phyloP scores from a whole-genome alignment of 2,329 filamentous ascomycete species.

The Mollisiaceae sp. region DNA sequence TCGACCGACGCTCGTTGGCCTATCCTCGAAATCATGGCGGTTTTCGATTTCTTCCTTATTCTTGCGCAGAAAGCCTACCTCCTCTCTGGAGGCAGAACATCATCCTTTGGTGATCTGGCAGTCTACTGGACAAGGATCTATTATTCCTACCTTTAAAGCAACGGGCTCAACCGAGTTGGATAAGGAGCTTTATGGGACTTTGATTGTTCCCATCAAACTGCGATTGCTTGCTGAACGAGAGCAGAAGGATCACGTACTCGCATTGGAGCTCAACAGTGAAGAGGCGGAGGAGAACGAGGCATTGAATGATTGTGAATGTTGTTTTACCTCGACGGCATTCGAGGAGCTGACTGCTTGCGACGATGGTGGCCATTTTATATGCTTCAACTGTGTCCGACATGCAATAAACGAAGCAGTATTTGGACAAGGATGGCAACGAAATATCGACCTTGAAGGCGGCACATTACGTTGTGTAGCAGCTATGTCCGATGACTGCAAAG shows the following conservation, averaged over 20 bases:
- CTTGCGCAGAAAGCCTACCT: constrained; percentile 63
- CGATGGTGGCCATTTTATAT: constrained; percentile 72
- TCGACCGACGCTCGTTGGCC: constrained; percentile 68
- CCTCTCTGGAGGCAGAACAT: constrained; percentile 59
- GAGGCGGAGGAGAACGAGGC: constrained; percentile 63
- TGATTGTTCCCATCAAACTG: constrained; percentile 59
- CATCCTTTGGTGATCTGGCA: constrained; percentile 69
- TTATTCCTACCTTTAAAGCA: constrained; percentile 64
- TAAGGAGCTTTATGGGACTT: constrained; percentile 62
- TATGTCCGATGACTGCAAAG: constrained; percentile 70
- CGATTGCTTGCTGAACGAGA: constrained; percentile 52
- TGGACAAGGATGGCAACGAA: constrained; percentile 88
- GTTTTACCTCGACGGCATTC: constrained; percentile 72
- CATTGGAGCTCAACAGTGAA: constrained; percentile 58
- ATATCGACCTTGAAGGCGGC: constrained; percentile 72
- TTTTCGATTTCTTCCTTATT: constrained; percentile 76
- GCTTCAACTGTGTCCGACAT: constrained; percentile 81
- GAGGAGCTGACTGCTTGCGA: constrained; percentile 78
- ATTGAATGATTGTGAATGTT: constrained; percentile 77
- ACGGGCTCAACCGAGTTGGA: constrained; percentile 71
- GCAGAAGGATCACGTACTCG: constrained; percentile 57
- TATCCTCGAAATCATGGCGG: constrained; percentile 78
- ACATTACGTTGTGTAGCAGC: constrained; percentile 86
- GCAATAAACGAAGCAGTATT: constrained; percentile 88
- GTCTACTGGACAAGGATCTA: constrained; percentile 58